Base-by-base conservation (phyloP, 2,329 filamentous ascomycete species). In the Aspergillus sclerotialis region DNA sequence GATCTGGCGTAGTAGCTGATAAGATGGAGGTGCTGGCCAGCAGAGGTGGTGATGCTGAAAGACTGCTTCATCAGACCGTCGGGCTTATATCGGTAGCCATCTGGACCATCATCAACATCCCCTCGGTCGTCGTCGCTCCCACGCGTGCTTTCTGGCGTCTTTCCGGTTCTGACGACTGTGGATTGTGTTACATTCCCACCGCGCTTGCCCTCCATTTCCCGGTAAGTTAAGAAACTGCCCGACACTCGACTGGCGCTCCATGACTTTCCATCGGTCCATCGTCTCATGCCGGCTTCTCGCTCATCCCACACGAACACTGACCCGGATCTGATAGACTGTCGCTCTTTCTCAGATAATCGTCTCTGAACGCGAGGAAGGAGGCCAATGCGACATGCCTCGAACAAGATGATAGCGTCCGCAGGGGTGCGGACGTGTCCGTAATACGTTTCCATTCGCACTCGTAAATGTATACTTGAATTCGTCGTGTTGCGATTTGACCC, bases 271-370 rank as follows among this genome's bases (percentile, higher is more conserved):
- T 98, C 92, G 1, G 92, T 98, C 92, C 92, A 98, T 62, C 92
- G 75, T 54, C 92, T 77, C 92, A 98, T 98, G 47, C 92, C 92
- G 8, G 92, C 92, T 69, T 98, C 92, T 50, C 90, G 75, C 70
- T 98, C 92, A 61, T 98, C 92, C 92, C 92, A 98, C n/a, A 98
- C 92, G 54, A 96, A 98, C 3, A 98, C 90, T 0, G 92, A 98
- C 28, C 92, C 92, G 1, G 90, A 94, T 55, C 87, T 82, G 60
- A 98, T 98, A 4, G 87, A 87, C 58, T 95, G 89, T 42, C 92
- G 78, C 67, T 98, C 92, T 67, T 96, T 96, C 64, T 98, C 92
- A 3, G 92, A 96, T 39, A 95, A 68, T 51, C 92, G 76, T 48
- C 92, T 77, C 68, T 96, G 92, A 5, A 98, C 92, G 46, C 92